phyloP scores from a whole-genome alignment of 371 early-diverging fungal genomes.

The Sporodiniella umbellata region DNA sequence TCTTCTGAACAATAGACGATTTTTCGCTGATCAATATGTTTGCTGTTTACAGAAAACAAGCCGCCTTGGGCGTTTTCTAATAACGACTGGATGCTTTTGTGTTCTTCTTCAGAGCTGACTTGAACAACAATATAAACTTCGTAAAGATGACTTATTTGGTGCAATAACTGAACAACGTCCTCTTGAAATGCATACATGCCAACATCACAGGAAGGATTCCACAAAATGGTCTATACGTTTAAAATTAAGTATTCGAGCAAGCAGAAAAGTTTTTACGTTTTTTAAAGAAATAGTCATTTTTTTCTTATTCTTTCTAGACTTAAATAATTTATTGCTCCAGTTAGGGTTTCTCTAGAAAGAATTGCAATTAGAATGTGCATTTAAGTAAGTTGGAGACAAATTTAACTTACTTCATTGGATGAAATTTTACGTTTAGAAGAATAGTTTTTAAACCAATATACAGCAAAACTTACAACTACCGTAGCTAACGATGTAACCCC shows the following conservation, averaged over 20 bases:
- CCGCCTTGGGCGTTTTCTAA: slow-evolving; percentile 18
- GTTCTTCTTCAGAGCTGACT: slow-evolving; percentile 37
- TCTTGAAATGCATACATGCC: slow-evolving; percentile 45
- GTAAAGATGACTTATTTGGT: slow-evolving; percentile 25
- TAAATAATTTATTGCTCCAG: slow-evolving; percentile 20
- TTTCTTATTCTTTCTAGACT: slow-evolving; percentile 25
- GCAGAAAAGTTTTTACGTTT: slow-evolving; percentile 24
- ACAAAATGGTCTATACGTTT: slow-evolving; percentile 37
- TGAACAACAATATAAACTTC: slow-evolving; percentile 44
- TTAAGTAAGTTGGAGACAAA: not conserved
- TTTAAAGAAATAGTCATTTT: slow-evolving; percentile 45
- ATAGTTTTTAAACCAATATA: slow-evolving; percentile 22
- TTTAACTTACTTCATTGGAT: slow-evolving; percentile 3
- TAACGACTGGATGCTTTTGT: slow-evolving; percentile 23
- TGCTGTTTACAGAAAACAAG: slow-evolving; percentile 6
- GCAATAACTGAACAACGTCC: slow-evolving; percentile 24
- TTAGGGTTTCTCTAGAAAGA: not conserved
- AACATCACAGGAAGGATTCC: slow-evolving; percentile 54
- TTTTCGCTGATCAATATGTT: slow-evolving; percentile 24
- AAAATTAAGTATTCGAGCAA: not conserved
- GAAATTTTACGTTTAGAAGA: slow-evolving; percentile 14
- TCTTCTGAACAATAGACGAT: slow-evolving; percentile 42
- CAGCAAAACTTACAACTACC: slow-evolving; percentile 16
- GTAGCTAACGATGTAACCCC: slow-evolving; percentile 21
- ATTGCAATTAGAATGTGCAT: not conserved